Percentiles rank a stretch among this genome's conserved stretches.
Conservation (phyloP, 2,329 filamentous ascomycete species). For the Fusarium sp. region DNA sequence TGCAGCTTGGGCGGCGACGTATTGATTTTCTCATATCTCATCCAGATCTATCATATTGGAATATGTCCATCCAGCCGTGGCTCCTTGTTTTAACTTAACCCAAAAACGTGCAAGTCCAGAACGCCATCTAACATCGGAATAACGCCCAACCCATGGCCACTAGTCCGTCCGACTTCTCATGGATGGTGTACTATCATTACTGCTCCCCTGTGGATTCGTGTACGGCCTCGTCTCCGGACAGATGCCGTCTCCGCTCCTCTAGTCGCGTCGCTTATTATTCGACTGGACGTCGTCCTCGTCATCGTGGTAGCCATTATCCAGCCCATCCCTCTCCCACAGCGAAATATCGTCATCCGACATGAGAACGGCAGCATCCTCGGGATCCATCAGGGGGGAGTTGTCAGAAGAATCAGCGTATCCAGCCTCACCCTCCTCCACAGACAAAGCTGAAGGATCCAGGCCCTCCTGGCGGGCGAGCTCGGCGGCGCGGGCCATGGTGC, state of each 20-base stretch:
- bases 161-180: not conserved
- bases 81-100: slow-evolving; percentile 14
- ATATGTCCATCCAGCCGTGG: slow-evolving; percentile 2
- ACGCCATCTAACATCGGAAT: slow-evolving; percentile 42
- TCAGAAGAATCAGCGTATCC: slow-evolving; percentile 62
- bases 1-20: slow-evolving; percentile 9
- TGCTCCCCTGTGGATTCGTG: slow-evolving; percentile 13
- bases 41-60: slow-evolving; percentile 21
- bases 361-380: slow-evolving; percentile 67
- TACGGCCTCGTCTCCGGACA: slow-evolving; percentile 2
- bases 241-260: not conserved
- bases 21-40: slow-evolving; percentile 11
- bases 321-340: slow-evolving; percentile 65
- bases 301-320: slow-evolving; percentile 53
- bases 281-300: slow-evolving; percentile 53
- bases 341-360: slow-evolving; percentile 74
- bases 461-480: slow-evolving; percentile 68
- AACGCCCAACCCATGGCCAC: slow-evolving; percentile 4
- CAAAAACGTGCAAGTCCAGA: slow-evolving; percentile 30
- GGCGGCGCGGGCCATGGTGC: slow-evolving; percentile 75
- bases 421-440: slow-evolving; percentile 53
- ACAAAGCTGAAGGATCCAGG: slow-evolving; percentile 37
- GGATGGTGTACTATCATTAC: slow-evolving; percentile 12
- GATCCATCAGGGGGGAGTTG: slow-evolving; percentile 59
- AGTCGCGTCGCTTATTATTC: slow-evolving; percentile 29